Conservation (phyloP, 1,139 yeast species). For the Zygosaccharomyces pseudobailii region DNA sequence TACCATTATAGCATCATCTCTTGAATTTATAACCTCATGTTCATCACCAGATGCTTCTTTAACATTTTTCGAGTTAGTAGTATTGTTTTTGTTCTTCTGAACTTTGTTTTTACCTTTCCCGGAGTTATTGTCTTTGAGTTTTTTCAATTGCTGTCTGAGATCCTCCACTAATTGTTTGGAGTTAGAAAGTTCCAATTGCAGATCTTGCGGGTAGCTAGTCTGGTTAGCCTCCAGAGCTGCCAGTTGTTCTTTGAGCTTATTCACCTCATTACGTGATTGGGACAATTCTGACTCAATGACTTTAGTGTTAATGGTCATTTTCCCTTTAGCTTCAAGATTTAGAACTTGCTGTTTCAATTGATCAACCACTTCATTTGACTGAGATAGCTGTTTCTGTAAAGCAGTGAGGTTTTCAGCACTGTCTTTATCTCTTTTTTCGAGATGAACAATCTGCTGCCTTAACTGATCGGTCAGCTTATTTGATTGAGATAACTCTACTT, state of each 20-base stretch:
- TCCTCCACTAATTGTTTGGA: slow-evolving; percentile 59
- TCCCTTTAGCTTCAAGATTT: neutral
- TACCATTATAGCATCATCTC: slow-evolving; percentile 9
- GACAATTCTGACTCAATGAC: slow-evolving; percentile 61
- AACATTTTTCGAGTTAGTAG: neutral
- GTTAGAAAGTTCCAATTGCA: slow-evolving; percentile 59
- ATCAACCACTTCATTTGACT: slow-evolving; percentile 1
- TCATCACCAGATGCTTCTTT: slow-evolving; percentile 33
- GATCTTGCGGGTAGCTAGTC: slow-evolving; percentile 6
- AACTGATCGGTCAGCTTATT: neutral
- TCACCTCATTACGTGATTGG: slow-evolving; percentile 59
- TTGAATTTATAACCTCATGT: slow-evolving; percentile 13
- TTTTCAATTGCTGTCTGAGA: slow-evolving; percentile 30
- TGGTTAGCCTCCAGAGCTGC: neutral
- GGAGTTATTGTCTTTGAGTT: neutral
- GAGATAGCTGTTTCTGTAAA: neutral
- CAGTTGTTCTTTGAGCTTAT: slow-evolving; percentile 38
- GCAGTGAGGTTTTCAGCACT: neutral
- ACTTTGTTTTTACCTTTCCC: neutral
- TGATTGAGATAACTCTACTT: slow-evolving; percentile 2
- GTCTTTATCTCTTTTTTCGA: neutral
- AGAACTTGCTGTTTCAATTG: slow-evolving; percentile 34
- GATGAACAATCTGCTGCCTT: neutral
- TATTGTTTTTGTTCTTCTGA: neutral
- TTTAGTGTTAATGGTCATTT: slow-evolving; percentile 53